Conservation (phyloP, 139 green algal species). For the Tetradesmus obliquus region DNA sequence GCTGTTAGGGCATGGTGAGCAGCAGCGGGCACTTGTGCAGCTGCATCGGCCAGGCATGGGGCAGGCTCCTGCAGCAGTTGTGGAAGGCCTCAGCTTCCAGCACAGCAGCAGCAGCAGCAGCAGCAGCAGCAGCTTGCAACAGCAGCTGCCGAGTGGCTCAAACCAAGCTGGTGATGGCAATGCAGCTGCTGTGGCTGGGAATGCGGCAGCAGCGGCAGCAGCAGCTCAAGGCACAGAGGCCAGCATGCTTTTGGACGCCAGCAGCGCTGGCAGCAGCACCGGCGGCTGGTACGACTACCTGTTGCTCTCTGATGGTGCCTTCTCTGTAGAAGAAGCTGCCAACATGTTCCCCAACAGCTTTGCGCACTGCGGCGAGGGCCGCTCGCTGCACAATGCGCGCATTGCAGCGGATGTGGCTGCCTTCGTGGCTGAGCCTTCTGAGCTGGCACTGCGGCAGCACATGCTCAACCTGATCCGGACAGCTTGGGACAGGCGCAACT, state of each 20-base stretch:
- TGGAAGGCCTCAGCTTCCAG: neutral
- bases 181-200: neutral
- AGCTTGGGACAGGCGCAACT: constrained; percentile 6
- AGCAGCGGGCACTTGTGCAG: constrained; percentile 5
- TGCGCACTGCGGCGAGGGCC: neutral
- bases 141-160: neutral
- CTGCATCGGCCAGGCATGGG: constrained; percentile 26
- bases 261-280: neutral
- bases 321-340: neutral
- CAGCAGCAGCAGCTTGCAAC: neutral
- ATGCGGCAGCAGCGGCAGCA: neutral
- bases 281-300: constrained; percentile 17
- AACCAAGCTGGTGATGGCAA: neutral
- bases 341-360: constrained; percentile 31
- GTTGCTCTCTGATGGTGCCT: constrained; percentile 3
- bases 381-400: neutral
- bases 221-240: neutral
- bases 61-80: neutral
- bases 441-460: neutral
- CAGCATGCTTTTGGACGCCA: neutral
- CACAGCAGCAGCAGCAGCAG: neutral
- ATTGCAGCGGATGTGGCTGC: neutral
- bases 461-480: constrained; percentile 18
- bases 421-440: constrained; percentile 18
- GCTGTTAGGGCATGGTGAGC: neutral